Evolutionary conservation across 1,284 basidiomycete species (phyloP).

Genomic region (Leccinum fallax): DNA sequence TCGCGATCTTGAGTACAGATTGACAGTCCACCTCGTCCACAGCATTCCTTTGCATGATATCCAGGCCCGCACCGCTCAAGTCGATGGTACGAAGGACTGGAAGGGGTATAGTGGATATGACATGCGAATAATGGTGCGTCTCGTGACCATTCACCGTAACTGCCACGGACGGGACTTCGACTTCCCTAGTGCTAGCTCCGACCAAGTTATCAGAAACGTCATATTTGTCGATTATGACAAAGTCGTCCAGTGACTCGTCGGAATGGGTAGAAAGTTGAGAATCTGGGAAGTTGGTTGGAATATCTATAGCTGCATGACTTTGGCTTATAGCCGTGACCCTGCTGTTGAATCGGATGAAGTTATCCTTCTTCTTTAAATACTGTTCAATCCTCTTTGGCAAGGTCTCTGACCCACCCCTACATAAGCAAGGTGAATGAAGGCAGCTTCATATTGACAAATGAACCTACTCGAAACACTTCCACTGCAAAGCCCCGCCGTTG

Average conservation of each 20-base stretch:
- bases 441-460: not conserved
- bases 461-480: constrained; percentile 12
- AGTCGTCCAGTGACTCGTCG: not conserved
- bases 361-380: not conserved
- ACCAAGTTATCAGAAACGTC: not conserved
- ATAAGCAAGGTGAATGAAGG: not conserved
- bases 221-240: not conserved
- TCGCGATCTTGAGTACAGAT: not conserved
- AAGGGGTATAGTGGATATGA: constrained; percentile 22
- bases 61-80: not conserved
- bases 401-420: constrained; percentile 15
- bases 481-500: constrained; percentile 5
- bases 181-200: not conserved
- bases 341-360: not conserved
- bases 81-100: constrained; percentile 9
- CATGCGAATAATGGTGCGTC: constrained; percentile 15
- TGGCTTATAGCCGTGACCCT: not conserved
- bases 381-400: not conserved
- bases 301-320: not conserved
- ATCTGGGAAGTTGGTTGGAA: not conserved
- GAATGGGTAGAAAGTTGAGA: too few species aligned
- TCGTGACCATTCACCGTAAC: constrained; percentile 13
- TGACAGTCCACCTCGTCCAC: constrained; percentile 31
- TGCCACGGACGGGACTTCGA: not conserved
- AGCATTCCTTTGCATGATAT: not conserved